These are phyloP conservation scores for Talaromyces sp. DNA, from an alignment of 2,329 filamentous ascomycete species.

Conservation along the genomic window DNA sequence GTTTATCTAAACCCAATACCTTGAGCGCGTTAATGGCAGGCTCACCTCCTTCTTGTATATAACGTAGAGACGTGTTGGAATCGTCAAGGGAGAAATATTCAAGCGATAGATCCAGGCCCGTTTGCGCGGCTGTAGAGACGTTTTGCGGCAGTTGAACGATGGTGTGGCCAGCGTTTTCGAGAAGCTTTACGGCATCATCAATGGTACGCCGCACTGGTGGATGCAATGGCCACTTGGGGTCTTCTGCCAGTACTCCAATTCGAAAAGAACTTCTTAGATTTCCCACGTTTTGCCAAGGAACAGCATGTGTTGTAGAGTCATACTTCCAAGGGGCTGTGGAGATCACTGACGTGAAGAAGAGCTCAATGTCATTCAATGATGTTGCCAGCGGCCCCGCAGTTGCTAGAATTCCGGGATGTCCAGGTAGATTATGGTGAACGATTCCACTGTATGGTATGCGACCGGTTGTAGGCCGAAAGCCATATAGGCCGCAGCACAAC, in stretches of 20 bases:
- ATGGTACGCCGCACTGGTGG: conserved; percentile 50
- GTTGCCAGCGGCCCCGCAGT: conserved; percentile 32
- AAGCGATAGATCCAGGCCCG: background rate
- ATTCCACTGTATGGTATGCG: conserved; percentile 18
- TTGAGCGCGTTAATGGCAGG: background rate
- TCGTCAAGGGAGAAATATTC: conserved; percentile 6
- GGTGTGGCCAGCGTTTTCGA: conserved; percentile 46
- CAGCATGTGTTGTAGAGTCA: conserved; percentile 41
- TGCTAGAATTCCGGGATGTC: conserved; percentile 33
- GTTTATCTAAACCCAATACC: background rate
- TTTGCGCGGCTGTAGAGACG: background rate
- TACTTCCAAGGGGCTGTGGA: conserved; percentile 43
- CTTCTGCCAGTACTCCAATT: conserved; percentile 50
- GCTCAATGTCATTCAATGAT: conserved; percentile 29
- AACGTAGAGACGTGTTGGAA: background rate
- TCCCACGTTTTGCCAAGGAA: conserved; percentile 45
- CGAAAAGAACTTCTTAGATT: conserved; percentile 29
- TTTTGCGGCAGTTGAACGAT: conserved; percentile 34
- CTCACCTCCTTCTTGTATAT: background rate
- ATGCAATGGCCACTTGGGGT: conserved; percentile 49
- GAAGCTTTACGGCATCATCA: conserved; percentile 35
- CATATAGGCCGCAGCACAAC: conserved; percentile 25
- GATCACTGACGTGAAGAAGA: conserved; percentile 44
- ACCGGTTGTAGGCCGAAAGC: conserved; percentile 23
- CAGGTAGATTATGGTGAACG: conserved; percentile 15